phyloP scores from a whole-genome alignment of 2,329 filamentous ascomycete species.

The Apiospora kogelbergensis region DNA sequence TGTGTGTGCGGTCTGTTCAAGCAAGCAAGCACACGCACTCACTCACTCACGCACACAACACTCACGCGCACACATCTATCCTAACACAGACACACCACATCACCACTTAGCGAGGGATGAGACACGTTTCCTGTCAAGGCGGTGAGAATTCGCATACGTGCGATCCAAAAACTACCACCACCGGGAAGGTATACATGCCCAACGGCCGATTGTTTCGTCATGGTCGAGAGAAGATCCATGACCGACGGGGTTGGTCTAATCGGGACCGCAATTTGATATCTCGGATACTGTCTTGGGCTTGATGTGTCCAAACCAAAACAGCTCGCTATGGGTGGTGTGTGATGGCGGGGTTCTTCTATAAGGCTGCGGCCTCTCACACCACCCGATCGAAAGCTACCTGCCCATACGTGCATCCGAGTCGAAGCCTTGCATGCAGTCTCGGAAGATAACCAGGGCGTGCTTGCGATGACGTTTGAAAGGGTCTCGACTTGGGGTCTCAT shows the following conservation, averaged over 20 bases:
- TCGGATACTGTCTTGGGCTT: background rate
- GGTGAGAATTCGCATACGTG: background rate
- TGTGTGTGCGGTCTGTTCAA: background rate
- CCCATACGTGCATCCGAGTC: background rate
- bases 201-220: background rate
- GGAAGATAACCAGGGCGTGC: conserved; percentile 2
- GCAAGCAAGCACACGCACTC: background rate
- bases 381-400: background rate
- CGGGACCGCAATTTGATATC: background rate
- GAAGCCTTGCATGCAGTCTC: conserved; percentile 3
- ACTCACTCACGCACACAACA: background rate
- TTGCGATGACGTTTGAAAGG: conserved; percentile 4
- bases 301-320: background rate
- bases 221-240: background rate
- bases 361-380: background rate
- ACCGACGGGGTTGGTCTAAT: background rate
- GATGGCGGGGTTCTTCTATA: background rate
- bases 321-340: background rate
- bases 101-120: background rate
- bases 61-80: background rate
- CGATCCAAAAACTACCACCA: background rate
- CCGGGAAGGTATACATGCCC: conserved; percentile 4
- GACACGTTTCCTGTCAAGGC: conserved; percentile 10
- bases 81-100: background rate
- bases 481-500: background rate